These are phyloP conservation scores for Rhizopus microsporus DNA, from an alignment of 371 early-diverging fungal species.

Conservation along the genomic window DNA sequence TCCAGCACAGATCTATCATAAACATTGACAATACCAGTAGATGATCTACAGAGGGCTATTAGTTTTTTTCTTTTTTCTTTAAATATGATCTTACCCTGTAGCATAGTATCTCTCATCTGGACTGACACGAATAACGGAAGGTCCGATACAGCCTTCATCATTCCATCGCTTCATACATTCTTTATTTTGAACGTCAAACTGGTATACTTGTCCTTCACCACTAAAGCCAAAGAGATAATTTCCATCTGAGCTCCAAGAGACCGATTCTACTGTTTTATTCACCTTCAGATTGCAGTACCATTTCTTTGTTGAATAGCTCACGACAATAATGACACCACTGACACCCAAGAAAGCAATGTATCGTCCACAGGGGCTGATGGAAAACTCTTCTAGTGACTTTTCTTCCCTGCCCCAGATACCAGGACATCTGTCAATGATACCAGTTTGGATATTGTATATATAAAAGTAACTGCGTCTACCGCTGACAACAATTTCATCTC, in stretches of 20 bases:
- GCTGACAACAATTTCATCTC: slow-evolving; percentile 70
- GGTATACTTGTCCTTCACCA: slow-evolving; percentile 67
- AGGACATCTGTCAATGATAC: slow-evolving; percentile 63
- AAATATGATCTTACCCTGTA: slow-evolving; percentile 63
- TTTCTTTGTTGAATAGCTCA: slow-evolving; percentile 77
- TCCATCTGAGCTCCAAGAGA: slow-evolving; percentile 68
- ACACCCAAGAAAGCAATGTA: slow-evolving; percentile 77
- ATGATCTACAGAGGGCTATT: slow-evolving; percentile 47
- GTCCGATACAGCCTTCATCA: slow-evolving; percentile 83
- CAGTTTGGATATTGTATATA: slow-evolving; percentile 82
- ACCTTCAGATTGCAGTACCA: slow-evolving; percentile 84
- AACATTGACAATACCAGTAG: slow-evolving; percentile 86
- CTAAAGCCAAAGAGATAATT: slow-evolving; percentile 67
- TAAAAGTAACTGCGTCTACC: slow-evolving; percentile 82
- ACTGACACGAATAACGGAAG: slow-evolving; percentile 72
- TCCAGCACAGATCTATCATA: slow-evolving; percentile 63
- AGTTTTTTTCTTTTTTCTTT: background rate
- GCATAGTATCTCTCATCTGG: slow-evolving; percentile 77
- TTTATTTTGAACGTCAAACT: slow-evolving; percentile 68
- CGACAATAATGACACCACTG: slow-evolving; percentile 80
- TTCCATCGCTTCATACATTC: slow-evolving; percentile 73
- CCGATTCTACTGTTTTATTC: slow-evolving; percentile 74
- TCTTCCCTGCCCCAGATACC: slow-evolving; percentile 77
- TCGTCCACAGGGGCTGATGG: slow-evolving; percentile 61
- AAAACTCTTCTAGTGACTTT: slow-evolving; percentile 67